Evolutionary conservation across 2,329 filamentous ascomycete genomes (phyloP).

Genomic region (Chaetomium strumarium): DNA sequence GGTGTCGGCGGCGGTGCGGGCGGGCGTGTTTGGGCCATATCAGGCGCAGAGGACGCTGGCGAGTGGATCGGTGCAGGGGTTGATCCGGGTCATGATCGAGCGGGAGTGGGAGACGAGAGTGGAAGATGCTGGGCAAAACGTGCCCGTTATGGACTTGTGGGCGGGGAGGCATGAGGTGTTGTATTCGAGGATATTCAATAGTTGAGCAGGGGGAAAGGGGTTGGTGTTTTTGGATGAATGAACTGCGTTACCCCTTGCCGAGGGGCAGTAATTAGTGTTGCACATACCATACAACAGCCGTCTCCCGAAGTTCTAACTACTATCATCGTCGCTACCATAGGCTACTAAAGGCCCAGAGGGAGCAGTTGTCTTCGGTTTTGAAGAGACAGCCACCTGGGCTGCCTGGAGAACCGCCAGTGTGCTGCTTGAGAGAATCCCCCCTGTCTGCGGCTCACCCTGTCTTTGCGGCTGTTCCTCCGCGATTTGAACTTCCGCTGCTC

Average conservation of each 20-base stretch:
- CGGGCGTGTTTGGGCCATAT: slow-evolving; percentile 74
- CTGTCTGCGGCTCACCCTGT: slow-evolving; percentile 35
- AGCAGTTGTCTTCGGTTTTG: slow-evolving; percentile 47
- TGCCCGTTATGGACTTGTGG: slow-evolving; percentile 78
- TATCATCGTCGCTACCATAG: slow-evolving; percentile 66
- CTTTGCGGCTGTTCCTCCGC: slow-evolving; percentile 35
- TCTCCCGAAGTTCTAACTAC: slow-evolving; percentile 24
- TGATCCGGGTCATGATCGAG: slow-evolving; percentile 53
- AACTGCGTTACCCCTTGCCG: too few relatives aligned
- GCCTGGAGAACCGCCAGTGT: slow-evolving; percentile 73
- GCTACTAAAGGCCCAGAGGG: slow-evolving; percentile 69
- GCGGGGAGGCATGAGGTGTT: slow-evolving; percentile 75
- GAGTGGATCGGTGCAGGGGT: slow-evolving; percentile 48
- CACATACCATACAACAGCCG: not conserved
- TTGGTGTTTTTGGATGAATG: slow-evolving; percentile 14
- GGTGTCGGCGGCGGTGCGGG: slow-evolving; percentile 69
- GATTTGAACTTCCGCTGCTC: slow-evolving; percentile 46
- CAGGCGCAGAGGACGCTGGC: slow-evolving; percentile 71
- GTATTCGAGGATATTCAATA: slow-evolving; percentile 84
- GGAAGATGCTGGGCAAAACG: slow-evolving; percentile 66
- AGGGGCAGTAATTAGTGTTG: not conserved
- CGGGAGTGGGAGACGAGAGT: slow-evolving; percentile 53
- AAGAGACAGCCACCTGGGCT: slow-evolving; percentile 48
- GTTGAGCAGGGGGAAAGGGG: slow-evolving; percentile 38
- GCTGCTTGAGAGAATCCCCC: slow-evolving; percentile 73